Conservation (phyloP, 140 eudicot genomes). For the Stevia rebaudiana region DNA sequence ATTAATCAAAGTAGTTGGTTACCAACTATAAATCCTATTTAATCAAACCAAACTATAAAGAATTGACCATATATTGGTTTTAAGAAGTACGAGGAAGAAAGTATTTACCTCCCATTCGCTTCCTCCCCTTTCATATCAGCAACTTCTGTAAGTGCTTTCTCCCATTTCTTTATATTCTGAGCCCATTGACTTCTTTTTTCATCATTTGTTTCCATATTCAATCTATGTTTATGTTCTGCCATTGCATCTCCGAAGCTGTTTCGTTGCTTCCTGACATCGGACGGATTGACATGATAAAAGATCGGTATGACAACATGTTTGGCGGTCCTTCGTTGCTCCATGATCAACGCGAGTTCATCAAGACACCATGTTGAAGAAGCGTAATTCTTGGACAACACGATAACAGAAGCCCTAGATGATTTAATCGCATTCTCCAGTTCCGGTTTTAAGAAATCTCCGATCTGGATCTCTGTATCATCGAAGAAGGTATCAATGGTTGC, state of each 20-base stretch:
- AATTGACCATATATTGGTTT: no score
- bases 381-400: slow-evolving; percentile 10
- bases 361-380: slow-evolving; percentile 13
- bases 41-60: no score
- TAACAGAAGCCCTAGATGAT: background rate
- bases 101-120: no score
- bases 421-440: slow-evolving; percentile 9
- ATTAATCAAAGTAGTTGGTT: no score
- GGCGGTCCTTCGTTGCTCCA: background rate
- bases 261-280: slow-evolving; percentile 10
- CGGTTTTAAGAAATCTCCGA: background rate
- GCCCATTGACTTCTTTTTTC: background rate
- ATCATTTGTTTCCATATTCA: background rate
- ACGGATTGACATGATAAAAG: slow-evolving; percentile 8
- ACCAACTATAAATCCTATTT: no score
- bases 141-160: background rate
- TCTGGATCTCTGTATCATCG: background rate
- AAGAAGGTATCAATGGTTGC: background rate
- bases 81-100: no score
- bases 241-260: background rate
- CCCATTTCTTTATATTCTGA: background rate
- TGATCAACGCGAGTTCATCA: background rate
- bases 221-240: background rate
- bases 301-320: background rate
- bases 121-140: slow-evolving; percentile 8